Evolutionary conservation across 768 basidiomycete genomes (phyloP).

Genomic region (Cystoderma amianthinum): DNA sequence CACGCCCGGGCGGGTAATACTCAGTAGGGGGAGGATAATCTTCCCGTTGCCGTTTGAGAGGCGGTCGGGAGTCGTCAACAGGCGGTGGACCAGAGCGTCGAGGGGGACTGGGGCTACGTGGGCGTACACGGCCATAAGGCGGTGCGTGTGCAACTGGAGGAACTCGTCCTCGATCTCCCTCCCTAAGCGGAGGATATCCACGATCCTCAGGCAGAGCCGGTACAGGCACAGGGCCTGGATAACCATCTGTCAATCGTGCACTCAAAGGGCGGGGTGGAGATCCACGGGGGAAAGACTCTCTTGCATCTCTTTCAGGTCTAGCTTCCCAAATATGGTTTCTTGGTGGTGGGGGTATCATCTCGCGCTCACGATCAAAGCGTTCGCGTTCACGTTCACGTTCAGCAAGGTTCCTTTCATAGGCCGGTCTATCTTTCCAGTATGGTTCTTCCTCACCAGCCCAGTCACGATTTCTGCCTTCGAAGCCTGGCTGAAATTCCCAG

Average conservation of each 20-base stretch:
- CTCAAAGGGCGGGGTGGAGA: conserved; percentile 7
- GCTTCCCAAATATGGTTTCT: conserved; percentile 2
- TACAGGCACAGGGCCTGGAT: conserved; percentile 2
- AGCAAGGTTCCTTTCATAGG: background rate
- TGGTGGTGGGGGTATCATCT: background rate
- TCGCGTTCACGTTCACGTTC: background rate
- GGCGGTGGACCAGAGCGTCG: background rate
- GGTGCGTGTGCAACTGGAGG: conserved; percentile 6
- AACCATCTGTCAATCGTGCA: conserved; percentile 13
- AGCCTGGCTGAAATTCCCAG: background rate
- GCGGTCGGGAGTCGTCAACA: conserved; percentile 1
- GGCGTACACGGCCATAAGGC: conserved; percentile 1
- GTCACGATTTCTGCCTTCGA: background rate
- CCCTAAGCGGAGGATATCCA: conserved; percentile 6
- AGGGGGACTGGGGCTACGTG: conserved; percentile 1
- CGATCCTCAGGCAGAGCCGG: conserved; percentile 8
- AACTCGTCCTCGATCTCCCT: background rate
- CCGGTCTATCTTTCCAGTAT: background rate
- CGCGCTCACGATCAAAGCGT: background rate
- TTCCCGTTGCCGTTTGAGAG: conserved; percentile 1
- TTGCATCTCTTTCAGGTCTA: background rate
- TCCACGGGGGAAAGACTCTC: background rate
- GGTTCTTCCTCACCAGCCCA: background rate
- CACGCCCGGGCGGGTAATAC: background rate
- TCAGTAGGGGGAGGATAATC: conserved; percentile 2